Conservation (phyloP, 345 rosid species). For the Firmiana major region DNA sequence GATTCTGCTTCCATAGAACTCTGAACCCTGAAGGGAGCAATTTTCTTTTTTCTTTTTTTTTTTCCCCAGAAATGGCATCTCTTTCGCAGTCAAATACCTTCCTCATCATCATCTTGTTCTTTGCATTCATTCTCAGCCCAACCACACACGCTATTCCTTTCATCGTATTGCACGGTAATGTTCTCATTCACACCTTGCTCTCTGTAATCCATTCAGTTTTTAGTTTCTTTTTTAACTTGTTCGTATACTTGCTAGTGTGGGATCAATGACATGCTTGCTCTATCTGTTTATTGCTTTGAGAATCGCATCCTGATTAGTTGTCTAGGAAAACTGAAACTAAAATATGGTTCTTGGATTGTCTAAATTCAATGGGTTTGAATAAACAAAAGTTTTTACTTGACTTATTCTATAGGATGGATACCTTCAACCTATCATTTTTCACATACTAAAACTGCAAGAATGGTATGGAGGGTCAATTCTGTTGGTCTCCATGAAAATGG, state of each 20-base stretch:
- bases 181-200: not conserved
- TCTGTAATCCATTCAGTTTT: not conserved
- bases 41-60: not conserved
- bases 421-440: not conserved
- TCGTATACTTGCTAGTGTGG: not conserved
- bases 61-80: not conserved
- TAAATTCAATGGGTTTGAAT: not conserved
- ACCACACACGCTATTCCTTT: conserved; percentile 54
- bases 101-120: not conserved
- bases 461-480: not conserved
- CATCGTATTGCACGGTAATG: conserved; percentile 69
- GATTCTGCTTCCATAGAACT: not conserved
- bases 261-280: not conserved
- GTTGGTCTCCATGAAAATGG: not conserved
- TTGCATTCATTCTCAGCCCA: conserved; percentile 20
- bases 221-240: not conserved
- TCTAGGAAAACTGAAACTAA: not conserved
- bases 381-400: not conserved
- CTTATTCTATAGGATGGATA: not conserved
- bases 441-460: not conserved
- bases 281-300: not conserved
- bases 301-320: not conserved
- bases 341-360: not conserved
- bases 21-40: not conserved
- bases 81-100: not conserved